Evolutionary conservation across 306 rosid species (phyloP), one percentile per base, ranked within the genome.

Genomic region (Vicia faba): DNA sequence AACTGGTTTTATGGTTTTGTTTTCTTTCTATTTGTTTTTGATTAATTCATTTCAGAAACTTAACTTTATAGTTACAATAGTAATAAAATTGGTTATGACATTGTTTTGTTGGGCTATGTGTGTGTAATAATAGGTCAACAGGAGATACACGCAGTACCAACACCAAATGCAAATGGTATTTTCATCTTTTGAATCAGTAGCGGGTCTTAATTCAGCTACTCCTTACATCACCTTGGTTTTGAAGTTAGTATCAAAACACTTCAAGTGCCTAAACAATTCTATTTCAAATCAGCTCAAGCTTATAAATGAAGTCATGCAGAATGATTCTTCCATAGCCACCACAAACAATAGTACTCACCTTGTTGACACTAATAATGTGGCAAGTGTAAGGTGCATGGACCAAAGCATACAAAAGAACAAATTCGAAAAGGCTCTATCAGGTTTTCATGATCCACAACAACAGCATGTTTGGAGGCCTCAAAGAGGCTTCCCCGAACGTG

Each of bases 161-260:
- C 97, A 86, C 40, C 99, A 93, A 72, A 90, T 93, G 96, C 90
- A 93, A 77, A 84, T 90, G 97, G 96, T 93, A 25, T 84, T 93
- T 69, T 75, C 92, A 16, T 88, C 99, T 8, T 93, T 93, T 19
- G 92, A 93, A 59, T 80, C 97, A 2, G 97, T 93, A 3, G 85
- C 96, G 5, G 99, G 97, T 44, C 89, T 93, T 5, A 72, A 86
- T 73, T 83, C 95, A 4, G 86, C 97, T 6, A 80, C 99, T 2
- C 99, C 99, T 4, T 88, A 82, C 77, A 72, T 90, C 10, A 68
- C 87, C 5, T 16, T 83, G 74, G 97, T 97, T 46, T 81, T 93
- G 11, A 83, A 73, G 80, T 68, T 86, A n/a, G 80, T 88, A 4
- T 68, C 92, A 0, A 79, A 81, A 54, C 95, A 93, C 80, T 93